Evolutionary conservation across 371 early-diverging fungal genomes (phyloP), one percentile per base, ranked within the genome.

Genomic region (Thermomucor indicae-seudaticae): DNA sequence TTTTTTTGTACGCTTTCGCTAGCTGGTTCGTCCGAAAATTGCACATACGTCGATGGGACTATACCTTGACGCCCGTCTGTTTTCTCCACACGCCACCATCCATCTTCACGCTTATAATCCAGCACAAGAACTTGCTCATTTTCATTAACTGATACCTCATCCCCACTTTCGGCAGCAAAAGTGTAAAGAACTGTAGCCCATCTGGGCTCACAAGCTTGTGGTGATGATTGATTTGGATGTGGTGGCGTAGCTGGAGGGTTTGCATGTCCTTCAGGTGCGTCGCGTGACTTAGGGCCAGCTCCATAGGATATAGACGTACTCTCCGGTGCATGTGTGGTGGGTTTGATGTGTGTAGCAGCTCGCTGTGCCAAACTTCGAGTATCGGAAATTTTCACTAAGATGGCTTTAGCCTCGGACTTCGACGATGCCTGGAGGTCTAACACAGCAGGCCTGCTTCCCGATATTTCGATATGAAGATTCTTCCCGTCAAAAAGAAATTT

Each of bases 141-240:
- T 45, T 88, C 91, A 0, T 58, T 51, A 7, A 92, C 82, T 14
- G 70, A 62, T 5, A 91, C 60, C 57, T 93, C 92, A 31, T 88
- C 92, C 8, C 75, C 79, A n/a, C 78, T 75, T 44, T 80, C 75
- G 1, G 90, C 83, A 6, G 75, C 67, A 64, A 91, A 93, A 37
- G 81, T 79, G 51, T 84, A 91, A n/a, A 91, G 52, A 2, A 89
- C 88, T 28, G 84, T 65, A 0, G 85, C 95, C 64, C 70, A 67
- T 51, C 69, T 65, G 11, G 81, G 74, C 16, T 78, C 54, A 49
- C 53, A 56, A 0, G 37, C 47, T 24, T 50, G 47, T 34, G 52
- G 4, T 12, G 47, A 38, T 41, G 35, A 32, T 19, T 31, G 47
- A 8, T 12, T 17, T 31, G 34, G 51, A 8, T 12, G 27, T 3